A percentile compares a stretch with the other conserved stretches of the same genome.
Conservation (phyloP, 805 yeast genomes). For the Lachancea lanzarotensis region DNA sequence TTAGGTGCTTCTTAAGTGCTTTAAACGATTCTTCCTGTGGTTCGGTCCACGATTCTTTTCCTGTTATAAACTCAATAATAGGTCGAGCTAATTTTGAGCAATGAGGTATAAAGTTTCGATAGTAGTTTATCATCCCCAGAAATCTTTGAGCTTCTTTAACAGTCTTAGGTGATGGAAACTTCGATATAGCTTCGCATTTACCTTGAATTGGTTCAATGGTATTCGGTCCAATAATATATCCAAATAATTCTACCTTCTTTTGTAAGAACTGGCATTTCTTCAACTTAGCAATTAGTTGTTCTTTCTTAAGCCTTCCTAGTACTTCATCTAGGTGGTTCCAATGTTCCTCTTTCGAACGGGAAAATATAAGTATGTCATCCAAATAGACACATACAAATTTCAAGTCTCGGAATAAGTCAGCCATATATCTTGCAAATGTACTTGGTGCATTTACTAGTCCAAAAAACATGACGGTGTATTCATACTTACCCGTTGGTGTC, state of each 20-base stretch:
- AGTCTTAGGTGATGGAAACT: slow-evolving; percentile 8
- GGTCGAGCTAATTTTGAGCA: slow-evolving; percentile 5
- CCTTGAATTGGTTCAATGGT: slow-evolving; percentile 11
- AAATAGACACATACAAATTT: slow-evolving; percentile 12
- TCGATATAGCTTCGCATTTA: slow-evolving; percentile 14
- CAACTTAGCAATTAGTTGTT: slow-evolving; percentile 10
- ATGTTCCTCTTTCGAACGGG: slow-evolving; percentile 8
- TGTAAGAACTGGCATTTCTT: slow-evolving; percentile 14
- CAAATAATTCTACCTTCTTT: slow-evolving; percentile 9
- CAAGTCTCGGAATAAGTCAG: slow-evolving; percentile 14
- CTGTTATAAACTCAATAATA: neutral
- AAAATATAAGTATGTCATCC: slow-evolving; percentile 15
- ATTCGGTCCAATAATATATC: slow-evolving; percentile 8
- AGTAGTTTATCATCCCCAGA: slow-evolving; percentile 14
- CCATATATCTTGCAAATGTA: slow-evolving; percentile 17
- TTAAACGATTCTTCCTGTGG: neutral
- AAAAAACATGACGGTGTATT: slow-evolving; percentile 17
- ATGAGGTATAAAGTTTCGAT: slow-evolving; percentile 13
- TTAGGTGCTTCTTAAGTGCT: neutral
- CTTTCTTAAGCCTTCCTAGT: neutral
- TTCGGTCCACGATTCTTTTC: neutral
- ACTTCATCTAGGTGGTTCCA: slow-evolving; percentile 14
- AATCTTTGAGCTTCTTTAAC: slow-evolving; percentile 15
- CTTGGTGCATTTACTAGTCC: slow-evolving; percentile 14
- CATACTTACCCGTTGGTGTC: slow-evolving; percentile 12